Evolutionary conservation across 129 eudicot genomes (phyloP).

Genomic region (Pittosporum tobira): DNA sequence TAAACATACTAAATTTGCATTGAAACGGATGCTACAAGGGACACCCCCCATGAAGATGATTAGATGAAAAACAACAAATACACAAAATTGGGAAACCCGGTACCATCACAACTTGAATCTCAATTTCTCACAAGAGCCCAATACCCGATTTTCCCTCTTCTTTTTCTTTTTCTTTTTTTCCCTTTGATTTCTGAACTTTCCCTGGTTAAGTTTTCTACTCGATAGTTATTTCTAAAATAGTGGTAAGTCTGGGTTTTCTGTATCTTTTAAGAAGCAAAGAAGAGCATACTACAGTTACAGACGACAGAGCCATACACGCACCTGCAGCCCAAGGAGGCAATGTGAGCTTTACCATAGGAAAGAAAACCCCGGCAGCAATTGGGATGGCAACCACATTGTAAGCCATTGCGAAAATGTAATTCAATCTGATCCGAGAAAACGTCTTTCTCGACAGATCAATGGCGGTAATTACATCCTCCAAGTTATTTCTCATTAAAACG

Average conservation of each 20-base stretch:
- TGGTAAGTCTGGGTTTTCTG: constrained; percentile 70
- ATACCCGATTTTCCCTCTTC: too few species aligned
- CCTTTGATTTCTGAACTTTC: background rate
- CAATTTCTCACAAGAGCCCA: background rate
- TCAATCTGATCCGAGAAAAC: constrained; percentile 52
- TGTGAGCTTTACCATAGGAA: constrained; percentile 49
- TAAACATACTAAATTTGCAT: too few species aligned
- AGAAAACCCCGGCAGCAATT: constrained; percentile 81
- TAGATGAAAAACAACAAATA: background rate
- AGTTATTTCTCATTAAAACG: constrained; percentile 70
- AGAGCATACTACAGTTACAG: constrained; percentile 84
- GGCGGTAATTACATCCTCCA: constrained; percentile 95
- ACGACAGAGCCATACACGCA: constrained; percentile 90
- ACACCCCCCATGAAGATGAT: background rate
- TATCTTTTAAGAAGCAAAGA: constrained; percentile 74
- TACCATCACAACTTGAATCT: background rate
- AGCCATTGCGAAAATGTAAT: constrained; percentile 79
- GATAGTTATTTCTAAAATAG: constrained; percentile 67
- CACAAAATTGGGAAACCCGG: background rate
- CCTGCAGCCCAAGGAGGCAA: constrained; percentile 96
- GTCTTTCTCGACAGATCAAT: constrained; percentile 96
- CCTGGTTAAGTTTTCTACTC: constrained; percentile 39
- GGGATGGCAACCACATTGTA: constrained; percentile 75
- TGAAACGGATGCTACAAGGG: too few species aligned
- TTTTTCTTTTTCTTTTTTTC: too few species aligned